Conservation (phyloP, 2,329 filamentous ascomycete genomes). For the Aspergillus alliaceus region DNA sequence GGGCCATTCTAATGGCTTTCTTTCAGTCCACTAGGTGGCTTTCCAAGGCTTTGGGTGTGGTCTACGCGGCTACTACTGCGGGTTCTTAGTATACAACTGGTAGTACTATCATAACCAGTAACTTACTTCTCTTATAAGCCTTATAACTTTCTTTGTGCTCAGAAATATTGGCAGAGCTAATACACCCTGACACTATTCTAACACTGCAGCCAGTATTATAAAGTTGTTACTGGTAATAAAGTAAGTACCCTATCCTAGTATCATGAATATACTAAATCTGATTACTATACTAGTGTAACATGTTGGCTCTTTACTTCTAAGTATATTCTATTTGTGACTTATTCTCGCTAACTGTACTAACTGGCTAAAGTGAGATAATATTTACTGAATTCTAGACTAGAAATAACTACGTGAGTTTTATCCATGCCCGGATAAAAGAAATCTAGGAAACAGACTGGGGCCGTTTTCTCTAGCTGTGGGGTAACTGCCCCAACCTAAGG, state of each 20-base stretch:
- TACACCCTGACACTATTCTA: background rate
- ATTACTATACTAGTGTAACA: background rate
- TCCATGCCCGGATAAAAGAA: background rate
- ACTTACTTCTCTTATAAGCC: background rate
- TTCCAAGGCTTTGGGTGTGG: conserved; percentile 1
- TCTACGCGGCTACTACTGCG: background rate
- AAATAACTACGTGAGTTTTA: conserved; percentile 2
- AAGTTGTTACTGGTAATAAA: conserved; percentile 2
- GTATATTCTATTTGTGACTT: background rate
- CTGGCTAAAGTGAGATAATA: conserved; percentile 1
- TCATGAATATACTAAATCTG: background rate
- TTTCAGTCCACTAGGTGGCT: background rate
- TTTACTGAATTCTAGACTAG: conserved; percentile 2
- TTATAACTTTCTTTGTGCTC: background rate
- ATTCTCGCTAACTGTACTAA: background rate
- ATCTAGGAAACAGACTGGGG: background rate
- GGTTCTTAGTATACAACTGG: conserved; percentile 4
- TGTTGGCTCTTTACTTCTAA: conserved; percentile 1
- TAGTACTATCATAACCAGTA: background rate
- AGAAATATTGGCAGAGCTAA: background rate
- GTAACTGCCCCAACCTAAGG: conserved; percentile 6
- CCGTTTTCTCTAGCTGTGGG: background rate
- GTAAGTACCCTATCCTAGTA: background rate
- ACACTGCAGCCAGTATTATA: conserved; percentile 3
- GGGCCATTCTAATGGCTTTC: background rate